Conservation (phyloP, 208 protist genomes). For the Acanthamoeba castellanii region DNA sequence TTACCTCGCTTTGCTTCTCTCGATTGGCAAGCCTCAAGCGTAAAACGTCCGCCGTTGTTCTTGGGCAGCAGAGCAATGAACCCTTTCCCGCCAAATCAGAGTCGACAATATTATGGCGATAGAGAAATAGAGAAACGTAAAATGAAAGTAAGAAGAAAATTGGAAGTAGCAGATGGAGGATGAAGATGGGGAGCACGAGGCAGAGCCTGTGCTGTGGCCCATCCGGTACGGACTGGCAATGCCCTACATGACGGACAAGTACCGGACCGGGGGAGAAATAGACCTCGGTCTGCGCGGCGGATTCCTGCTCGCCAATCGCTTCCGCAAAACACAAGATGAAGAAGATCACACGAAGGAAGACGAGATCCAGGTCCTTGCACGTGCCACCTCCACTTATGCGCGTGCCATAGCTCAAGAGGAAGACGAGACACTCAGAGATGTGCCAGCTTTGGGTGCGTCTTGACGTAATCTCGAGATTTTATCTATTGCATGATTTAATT, state of each 20-base stretch:
- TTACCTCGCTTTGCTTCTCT: not conserved
- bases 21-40: no score
- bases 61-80: no score
- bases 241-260: not conserved
- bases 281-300: not conserved
- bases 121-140: not conserved
- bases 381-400: not conserved
- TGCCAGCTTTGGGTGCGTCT: no score
- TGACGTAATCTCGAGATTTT: not conserved
- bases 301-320: not conserved
- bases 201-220: not conserved
- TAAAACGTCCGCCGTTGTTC: no score
- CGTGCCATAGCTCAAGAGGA: not conserved
- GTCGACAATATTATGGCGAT: not conserved
- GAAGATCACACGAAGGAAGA: not conserved
- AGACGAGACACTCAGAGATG: not conserved
- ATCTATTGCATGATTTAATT: no score
- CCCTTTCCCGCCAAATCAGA: not conserved
- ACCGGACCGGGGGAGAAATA: not conserved
- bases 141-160: not conserved
- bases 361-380: not conserved
- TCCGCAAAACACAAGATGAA: not conserved
- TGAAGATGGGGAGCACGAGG: not conserved
- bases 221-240: not conserved
- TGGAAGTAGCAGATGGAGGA: not conserved